Base-by-base conservation (phyloP, 2,329 filamentous ascomycete species). In the Aspergillus versicolor region DNA sequence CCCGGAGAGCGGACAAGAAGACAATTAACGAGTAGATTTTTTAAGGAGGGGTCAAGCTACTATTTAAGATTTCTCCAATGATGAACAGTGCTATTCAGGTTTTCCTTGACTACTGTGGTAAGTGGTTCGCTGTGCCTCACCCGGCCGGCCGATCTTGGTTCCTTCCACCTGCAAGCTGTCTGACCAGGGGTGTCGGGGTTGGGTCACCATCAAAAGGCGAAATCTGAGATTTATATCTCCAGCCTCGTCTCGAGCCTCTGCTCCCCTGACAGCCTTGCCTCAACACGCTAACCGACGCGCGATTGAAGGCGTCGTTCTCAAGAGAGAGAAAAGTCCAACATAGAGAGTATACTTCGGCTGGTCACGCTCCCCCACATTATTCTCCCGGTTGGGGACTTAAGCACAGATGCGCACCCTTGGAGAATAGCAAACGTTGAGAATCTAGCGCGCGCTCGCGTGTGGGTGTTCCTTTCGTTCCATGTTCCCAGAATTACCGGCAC, bases 401-500 rank as follows among this genome's bases (percentile, higher is more conserved):
- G 30, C 43, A 42, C 50, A 38, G 49, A 45, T 52, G 43, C 44
- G 21, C 41, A 40, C 30, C 37, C 30, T 53, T 21, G 45, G 43
- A 40, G 38, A 9, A 17, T 37, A 42, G 27, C 41, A n/a, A 43
- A 45, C 22, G 27, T 49, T 30, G 30, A 19, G 44, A 45, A n/a
- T 13, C 17, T 50, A 37, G 50, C 32, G 38, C 30, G 41, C 6
- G 38, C 53, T 48, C 51, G 47, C 40, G 54, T 54, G 19, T 48
- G 21, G 44, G 21, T 42, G 27, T 32, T 54, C 54, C 37, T 22
- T 55, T 54, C 42, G 52, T 49, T 50, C 55, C 47, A 30, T 30
- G 48, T 53, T 48, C 56, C 44, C 57, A 47, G 32, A 48, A 40
- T 60, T 60, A 37, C 57, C 63, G 51, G 52, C 40, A 13, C 27